These are phyloP conservation scores for Bretziella fagacearum DNA, from an alignment of 2,329 filamentous ascomycete genomes.

Conservation along the genomic window DNA sequence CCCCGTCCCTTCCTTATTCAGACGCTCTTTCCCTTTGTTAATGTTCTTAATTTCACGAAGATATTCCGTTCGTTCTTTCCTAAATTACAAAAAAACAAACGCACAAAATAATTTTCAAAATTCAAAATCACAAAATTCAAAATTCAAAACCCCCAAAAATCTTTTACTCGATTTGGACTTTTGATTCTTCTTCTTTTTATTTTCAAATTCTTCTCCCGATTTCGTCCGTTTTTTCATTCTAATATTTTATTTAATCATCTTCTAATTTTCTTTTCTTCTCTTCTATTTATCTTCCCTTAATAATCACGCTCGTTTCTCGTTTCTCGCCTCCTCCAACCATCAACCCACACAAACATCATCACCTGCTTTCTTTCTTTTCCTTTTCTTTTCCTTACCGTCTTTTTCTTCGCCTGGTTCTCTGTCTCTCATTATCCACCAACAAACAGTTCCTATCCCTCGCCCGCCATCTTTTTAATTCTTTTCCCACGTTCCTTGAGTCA, in stretches of 20 bases:
- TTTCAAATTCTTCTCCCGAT: background rate
- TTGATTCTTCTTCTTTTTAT: background rate
- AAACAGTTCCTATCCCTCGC: no score
- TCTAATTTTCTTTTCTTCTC: background rate
- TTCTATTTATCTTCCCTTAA: background rate
- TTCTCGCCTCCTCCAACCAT: background rate
- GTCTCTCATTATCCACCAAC: background rate
- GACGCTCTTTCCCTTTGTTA: background rate
- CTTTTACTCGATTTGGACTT: background rate
- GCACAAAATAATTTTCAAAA: no score
- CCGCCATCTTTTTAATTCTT: no score
- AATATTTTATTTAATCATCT: background rate
- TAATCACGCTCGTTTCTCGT: background rate
- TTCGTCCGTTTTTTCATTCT: no score
- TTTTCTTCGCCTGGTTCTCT: background rate
- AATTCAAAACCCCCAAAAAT: background rate
- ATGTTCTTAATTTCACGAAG: background rate
- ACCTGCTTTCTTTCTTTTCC: background rate
- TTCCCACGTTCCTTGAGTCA: no score
- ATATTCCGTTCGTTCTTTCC: background rate
- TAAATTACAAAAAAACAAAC: no score
- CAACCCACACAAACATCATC: background rate
- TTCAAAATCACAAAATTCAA: no score
- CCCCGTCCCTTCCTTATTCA: background rate
- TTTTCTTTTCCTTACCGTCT: background rate